These are phyloP conservation scores for Colletotrichum sp. DNA, from an alignment of 2,329 filamentous ascomycete species.

Conservation along the genomic window DNA sequence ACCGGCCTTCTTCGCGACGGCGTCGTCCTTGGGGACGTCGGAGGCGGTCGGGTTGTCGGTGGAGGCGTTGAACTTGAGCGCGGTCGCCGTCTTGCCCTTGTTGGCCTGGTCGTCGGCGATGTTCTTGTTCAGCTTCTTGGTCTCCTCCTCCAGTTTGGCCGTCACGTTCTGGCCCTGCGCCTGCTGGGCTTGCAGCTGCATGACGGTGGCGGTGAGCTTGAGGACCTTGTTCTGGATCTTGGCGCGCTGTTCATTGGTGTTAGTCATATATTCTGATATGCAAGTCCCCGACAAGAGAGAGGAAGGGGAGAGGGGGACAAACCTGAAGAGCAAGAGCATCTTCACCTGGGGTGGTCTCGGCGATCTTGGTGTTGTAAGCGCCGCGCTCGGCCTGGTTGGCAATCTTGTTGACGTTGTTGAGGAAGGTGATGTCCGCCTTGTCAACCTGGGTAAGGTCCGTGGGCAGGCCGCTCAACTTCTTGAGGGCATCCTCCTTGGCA, in stretches of 20 bases:
- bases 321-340: slow-evolving; percentile 53
- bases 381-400: slow-evolving; percentile 57
- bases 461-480: slow-evolving; percentile 39
- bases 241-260: slow-evolving; percentile 42
- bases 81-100: slow-evolving; percentile 49
- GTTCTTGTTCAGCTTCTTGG: slow-evolving; percentile 59
- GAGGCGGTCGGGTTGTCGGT: slow-evolving; percentile 15
- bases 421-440: slow-evolving; percentile 49
- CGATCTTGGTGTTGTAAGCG: slow-evolving; percentile 59
- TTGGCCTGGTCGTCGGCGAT: slow-evolving; percentile 50
- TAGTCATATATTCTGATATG: neutral
- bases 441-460: slow-evolving; percentile 50
- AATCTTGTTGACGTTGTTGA: slow-evolving; percentile 55
- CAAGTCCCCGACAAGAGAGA: no score
- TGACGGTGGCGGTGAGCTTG: slow-evolving; percentile 57
- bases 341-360: slow-evolving; percentile 46
- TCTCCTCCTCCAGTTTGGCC: slow-evolving; percentile 48
- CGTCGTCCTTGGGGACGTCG: slow-evolving; percentile 11
- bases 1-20: slow-evolving; percentile 1
- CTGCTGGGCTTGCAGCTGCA: slow-evolving; percentile 53
- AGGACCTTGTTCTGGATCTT: slow-evolving; percentile 67
- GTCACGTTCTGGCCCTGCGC: slow-evolving; percentile 55
- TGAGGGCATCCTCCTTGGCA: slow-evolving; percentile 46
- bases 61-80: slow-evolving; percentile 21
- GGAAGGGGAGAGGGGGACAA: no score